Base-by-base conservation (phyloP, 176 grass and related monocot species). In the Aegilops longissima region DNA sequence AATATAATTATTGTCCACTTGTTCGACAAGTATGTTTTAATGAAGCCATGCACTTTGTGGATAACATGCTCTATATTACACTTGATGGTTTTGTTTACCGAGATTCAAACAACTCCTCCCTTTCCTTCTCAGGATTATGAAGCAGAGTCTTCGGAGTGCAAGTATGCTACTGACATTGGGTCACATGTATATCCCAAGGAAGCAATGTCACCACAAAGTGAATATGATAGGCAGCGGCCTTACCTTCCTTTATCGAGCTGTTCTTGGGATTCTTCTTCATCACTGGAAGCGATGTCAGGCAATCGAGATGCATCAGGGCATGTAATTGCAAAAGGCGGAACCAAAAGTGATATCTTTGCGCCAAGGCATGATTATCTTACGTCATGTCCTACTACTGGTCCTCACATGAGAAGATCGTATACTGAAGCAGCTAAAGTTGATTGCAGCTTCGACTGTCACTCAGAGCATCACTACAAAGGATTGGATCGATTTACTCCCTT, bases 151-250 rank as follows among this genome's bases (percentile, higher is more conserved):
- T 79, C 27, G 1, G 76, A 75, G 21, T 27, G 74, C 84, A 87
- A 80, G 20, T 39, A 76, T 87, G 85, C 51, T 68, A 61, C 59
- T 91, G 35, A 36, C 35, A 45, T 34, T 66, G 34, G 85, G 29
- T 74, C 85, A 36, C 45, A 75, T 84, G 25, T 68, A 90, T 77
- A 64, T 90, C 65, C 45, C 16, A 67, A 80, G 67, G 80, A 90
- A 80, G 47, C 45, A 66, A 61, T 84, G 20, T 56, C 81, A 80
- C 58, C 72, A 3, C 74, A 25, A 61, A 87, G 89, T 68, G 75
- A 83, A 66, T 67, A 87, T 84, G 21, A 61, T 61, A 84, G 68
- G 68, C 76, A 73, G 61, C 77, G 58, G 66, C 61, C 66, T 47
- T 61, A 61, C 66, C 79, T 66, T 66, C 23, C 85, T 87, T 13